Evolutionary conservation across 441 rosid species (phyloP), one percentile per base, ranked within the genome.

Genomic region (Populus tomentosa): DNA sequence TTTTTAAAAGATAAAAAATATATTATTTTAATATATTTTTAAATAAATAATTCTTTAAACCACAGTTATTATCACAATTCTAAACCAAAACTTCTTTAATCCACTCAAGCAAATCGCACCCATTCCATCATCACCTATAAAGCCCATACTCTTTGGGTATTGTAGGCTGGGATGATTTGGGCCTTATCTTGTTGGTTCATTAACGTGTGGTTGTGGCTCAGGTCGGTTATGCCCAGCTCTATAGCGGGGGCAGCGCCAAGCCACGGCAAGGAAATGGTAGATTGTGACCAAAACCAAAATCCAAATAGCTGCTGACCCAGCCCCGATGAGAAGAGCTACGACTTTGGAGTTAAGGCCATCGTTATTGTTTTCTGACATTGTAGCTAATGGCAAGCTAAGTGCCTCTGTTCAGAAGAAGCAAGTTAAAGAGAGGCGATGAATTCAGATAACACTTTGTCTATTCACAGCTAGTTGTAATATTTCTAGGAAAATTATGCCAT

Each of bases 61-160:
- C 24, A 24, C 24, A 24, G 24, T 24, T 24, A 24, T 24, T 24
- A 24, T 24, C 24, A 24, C 24, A 28, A 28, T 28, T 28, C 4
- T 28, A 28, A 28, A 2, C 30, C 30, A 28, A 2, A 28, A 78
- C 80, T 18, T 91, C 96, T 35, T 93, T 92, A 68, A 93, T 59
- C 89, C 94, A 5, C 92, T 82, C 30, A 92, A 33, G 78, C 98
- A 94, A 28, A 92, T 92, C 67, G 94, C 90, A 81, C 97, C 91
- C 23, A 78, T 74, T 10, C 24, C 70, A 2, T 76, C 76, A 1
- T 59, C 63, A n/a, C 63, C 63, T 2, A 7, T 59, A 24, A n/a
- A 59, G 10, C 63, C 62, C 21, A 21, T n/a, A n/a, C 21, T 5
- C 10, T 20, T 89, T 23, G 71, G 77, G 82, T 81, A 74, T 79